Conservation (phyloP, 2,329 filamentous ascomycete genomes). For the Alternaria metachromatica region DNA sequence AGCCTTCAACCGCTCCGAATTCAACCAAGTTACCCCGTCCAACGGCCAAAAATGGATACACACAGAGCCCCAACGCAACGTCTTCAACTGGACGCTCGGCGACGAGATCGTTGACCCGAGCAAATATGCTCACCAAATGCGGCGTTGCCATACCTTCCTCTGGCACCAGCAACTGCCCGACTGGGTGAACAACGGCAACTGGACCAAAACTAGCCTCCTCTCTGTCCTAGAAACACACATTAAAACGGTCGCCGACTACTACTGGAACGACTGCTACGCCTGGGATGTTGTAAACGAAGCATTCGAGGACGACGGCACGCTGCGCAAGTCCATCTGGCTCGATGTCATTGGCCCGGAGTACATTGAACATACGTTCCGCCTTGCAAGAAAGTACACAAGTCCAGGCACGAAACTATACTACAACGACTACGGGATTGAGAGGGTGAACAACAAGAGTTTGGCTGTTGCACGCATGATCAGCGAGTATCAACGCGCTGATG, state of each 20-base stretch:
- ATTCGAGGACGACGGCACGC: constrained; percentile 64
- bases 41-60: constrained; percentile 71
- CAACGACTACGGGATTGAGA: constrained; percentile 71
- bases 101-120: constrained; percentile 57
- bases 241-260: constrained; percentile 63
- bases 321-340: constrained; percentile 62
- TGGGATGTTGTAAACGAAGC: constrained; percentile 74
- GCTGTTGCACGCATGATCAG: constrained; percentile 43
- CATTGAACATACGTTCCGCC: constrained; percentile 64
- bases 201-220: constrained; percentile 65
- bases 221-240: constrained; percentile 67
- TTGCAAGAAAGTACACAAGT: constrained; percentile 61
- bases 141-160: constrained; percentile 69
- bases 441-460: constrained; percentile 55
- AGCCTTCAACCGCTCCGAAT: constrained; percentile 63
- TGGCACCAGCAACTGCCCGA: constrained; percentile 63
- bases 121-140: constrained; percentile 51
- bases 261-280: constrained; percentile 65
- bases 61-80: constrained; percentile 63
- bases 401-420: constrained; percentile 66
- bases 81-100: constrained; percentile 65
- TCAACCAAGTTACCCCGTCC: constrained; percentile 69
- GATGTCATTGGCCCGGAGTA: constrained; percentile 63
- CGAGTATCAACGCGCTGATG: constrained; percentile 45
- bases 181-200: constrained; percentile 60